phyloP scores from a whole-genome alignment of 495 filamentous ascomycete species.

The Penicillium coffeae region DNA sequence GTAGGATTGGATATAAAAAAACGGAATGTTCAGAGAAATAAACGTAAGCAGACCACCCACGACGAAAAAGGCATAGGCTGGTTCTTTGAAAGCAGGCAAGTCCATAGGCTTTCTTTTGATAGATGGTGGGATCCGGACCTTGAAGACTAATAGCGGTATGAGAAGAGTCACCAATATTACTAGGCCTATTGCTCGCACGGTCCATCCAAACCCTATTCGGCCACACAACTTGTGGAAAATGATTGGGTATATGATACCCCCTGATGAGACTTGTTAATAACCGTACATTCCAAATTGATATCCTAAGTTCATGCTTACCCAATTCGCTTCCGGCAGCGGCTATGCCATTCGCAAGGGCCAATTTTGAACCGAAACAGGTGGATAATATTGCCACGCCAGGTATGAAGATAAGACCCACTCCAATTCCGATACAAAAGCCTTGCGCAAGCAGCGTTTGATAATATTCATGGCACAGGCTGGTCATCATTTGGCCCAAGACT shows the following conservation, averaged over 20 bases:
- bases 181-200: conserved; percentile 47
- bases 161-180: conserved; percentile 42
- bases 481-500: conserved; percentile 46
- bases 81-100: conserved; percentile 27
- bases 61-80: conserved; percentile 26
- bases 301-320: conserved; percentile 16
- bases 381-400: conserved; percentile 39
- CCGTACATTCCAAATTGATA: not conserved
- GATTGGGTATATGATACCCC: conserved; percentile 51
- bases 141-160: conserved; percentile 35
- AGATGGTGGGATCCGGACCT: conserved; percentile 29
- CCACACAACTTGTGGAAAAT: conserved; percentile 45
- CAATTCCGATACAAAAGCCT: conserved; percentile 33
- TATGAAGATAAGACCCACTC: conserved; percentile 35
- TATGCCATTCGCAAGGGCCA: conserved; percentile 44
- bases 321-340: conserved; percentile 34
- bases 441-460: conserved; percentile 34
- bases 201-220: conserved; percentile 47
- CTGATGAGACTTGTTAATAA: not conserved
- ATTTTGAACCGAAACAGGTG: conserved; percentile 32
- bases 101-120: conserved; percentile 22
- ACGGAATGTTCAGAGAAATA: conserved; percentile 25
- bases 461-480: conserved; percentile 27
- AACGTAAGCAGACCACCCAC: conserved; percentile 23
- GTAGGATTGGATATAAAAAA: conserved; percentile 34